Evolutionary conservation across 148 eudicot genomes (phyloP), one percentile per base, ranked within the genome.

Genomic region (Vaccinium myrtillus): DNA sequence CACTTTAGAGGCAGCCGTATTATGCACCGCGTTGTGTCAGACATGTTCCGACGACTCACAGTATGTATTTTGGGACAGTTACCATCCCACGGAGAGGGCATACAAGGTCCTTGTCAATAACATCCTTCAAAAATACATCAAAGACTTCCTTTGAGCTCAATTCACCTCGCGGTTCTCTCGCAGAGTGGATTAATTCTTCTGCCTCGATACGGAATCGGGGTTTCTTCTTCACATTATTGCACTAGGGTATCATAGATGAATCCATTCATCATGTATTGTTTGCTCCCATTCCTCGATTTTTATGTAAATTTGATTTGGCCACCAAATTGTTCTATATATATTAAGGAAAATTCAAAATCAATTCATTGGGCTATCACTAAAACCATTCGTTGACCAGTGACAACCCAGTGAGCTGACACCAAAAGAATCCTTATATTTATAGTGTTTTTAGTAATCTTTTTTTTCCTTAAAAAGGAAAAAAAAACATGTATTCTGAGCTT

Each of bases 51-150:
- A 90, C 50, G 74, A 59, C 53, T 78, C 90, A 14, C 78, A 74
- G 50, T 90, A 85, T 48, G 14, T 92, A 39, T 92, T 90, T 65
- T 92, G 94, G 94, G 94, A 92, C 14, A 90, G 91, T 53, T 92
- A 86, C 59, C 94, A 92, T 84, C 94, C 94, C 1, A 92, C 94
- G 2, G 88, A 92, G 49, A 83, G 6, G 25, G 89, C 87, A 39
- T 90, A 92, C 61, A 48, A 59, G 10, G 2, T 56, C 15, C 87
- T 92, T 1, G 71, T 81, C 1, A 55, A 18, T n/a, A 9, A 18
- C 54, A 32, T 90, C 50, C 48, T 80, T 14, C 25, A 61, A 9
- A 87, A 85, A 11, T 86, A 87, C 75, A 27, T 80, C 27, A 69
- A 53, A 8, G 11, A 49, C 9, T n/a, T 21, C 11, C 25, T 0